These are phyloP conservation scores for Articulospora tetracladia DNA, from an alignment of 495 filamentous ascomycete species.

Conservation along the genomic window DNA sequence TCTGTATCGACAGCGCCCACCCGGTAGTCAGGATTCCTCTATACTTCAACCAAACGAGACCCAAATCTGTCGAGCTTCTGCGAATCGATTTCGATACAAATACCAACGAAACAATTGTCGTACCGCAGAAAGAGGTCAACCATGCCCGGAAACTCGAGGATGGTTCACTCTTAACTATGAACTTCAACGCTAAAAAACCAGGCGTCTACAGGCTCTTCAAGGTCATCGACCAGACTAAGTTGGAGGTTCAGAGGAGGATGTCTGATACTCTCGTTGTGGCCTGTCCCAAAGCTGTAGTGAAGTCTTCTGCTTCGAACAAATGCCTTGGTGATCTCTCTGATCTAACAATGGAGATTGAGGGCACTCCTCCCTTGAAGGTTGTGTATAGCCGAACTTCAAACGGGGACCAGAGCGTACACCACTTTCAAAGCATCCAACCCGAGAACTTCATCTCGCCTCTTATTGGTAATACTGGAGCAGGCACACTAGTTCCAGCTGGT, in stretches of 20 bases:
- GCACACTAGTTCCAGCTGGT: constrained; percentile 47
- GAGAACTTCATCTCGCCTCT: constrained; percentile 80
- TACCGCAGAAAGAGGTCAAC: constrained; percentile 69
- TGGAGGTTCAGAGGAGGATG: constrained; percentile 75
- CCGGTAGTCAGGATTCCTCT: constrained; percentile 70
- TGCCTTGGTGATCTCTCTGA: constrained; percentile 87
- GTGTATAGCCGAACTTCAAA: constrained; percentile 86
- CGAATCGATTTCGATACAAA: constrained; percentile 80
- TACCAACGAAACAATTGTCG: constrained; percentile 69
- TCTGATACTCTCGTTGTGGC: constrained; percentile 76
- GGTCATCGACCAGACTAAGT: constrained; percentile 86
- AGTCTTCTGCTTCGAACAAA: constrained; percentile 52
- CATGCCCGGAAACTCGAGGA: constrained; percentile 48
- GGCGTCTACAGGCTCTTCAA: constrained; percentile 81
- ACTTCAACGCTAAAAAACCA: constrained; percentile 69
- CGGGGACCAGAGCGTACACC: constrained; percentile 66
- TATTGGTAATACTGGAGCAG: constrained; percentile 47
- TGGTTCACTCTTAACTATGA: constrained; percentile 49
- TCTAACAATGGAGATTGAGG: constrained; percentile 73
- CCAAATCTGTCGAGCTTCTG: constrained; percentile 77
- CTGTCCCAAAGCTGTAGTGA: constrained; percentile 76
- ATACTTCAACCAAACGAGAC: constrained; percentile 86
- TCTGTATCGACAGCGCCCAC: constrained; percentile 67
- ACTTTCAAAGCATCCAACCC: constrained; percentile 86
- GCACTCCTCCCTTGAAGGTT: constrained; percentile 87